Evolutionary conservation across 2,329 filamentous ascomycete species (phyloP), one percentile per base, ranked within the genome.

Genomic region (Capronia epimyces): DNA sequence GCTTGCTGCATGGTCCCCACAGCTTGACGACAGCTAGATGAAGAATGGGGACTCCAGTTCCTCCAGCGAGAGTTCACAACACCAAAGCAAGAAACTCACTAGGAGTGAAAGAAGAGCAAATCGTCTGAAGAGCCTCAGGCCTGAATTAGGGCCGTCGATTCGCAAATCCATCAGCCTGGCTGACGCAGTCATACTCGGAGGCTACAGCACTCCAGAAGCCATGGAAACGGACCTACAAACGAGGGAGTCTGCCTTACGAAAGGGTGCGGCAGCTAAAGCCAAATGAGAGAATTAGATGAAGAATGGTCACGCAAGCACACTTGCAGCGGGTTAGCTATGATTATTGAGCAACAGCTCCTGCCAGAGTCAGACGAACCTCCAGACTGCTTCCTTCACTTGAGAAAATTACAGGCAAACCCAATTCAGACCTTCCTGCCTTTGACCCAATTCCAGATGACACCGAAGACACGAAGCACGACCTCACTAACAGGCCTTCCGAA

Each of bases 131-230:
- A 40, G 13, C 20, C 21, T 58, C 29, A 51, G 57, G 16, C 60
- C 60, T 37, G 60, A 61, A 3, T 40, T 61, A 16, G 49, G 46
- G 6, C 24, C 55, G 5, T 52, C 50, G 15, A 55, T 62, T 15
- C 46, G 53, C 10, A 46, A 40, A 9, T 29, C 51, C 10, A 46
- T 62, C 13, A 47, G 31, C 15, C 21, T 29, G 13, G n/a, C 39
- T 3, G 40, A 58, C 3, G 59, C 58, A 7, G 37, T 61, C 24
- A 49, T 47, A 31, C 42, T 62, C 13, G 59, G 60, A 22, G 58
- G 59, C 12, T 62, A 60, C 40, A 39, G 39, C 29, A 39, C 47
- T 18, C 15, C 31, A 6, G 25, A 46, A 18, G 48, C 41, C 18
- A 57, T 62, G 58, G 21, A 39, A 6, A 43, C 43, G 27, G 59